Percentiles rank a stretch among this genome's conserved stretches.
Evolutionary conservation across 305 asterid genomes (phyloP).

Genomic region (Striga hermonthica): DNA sequence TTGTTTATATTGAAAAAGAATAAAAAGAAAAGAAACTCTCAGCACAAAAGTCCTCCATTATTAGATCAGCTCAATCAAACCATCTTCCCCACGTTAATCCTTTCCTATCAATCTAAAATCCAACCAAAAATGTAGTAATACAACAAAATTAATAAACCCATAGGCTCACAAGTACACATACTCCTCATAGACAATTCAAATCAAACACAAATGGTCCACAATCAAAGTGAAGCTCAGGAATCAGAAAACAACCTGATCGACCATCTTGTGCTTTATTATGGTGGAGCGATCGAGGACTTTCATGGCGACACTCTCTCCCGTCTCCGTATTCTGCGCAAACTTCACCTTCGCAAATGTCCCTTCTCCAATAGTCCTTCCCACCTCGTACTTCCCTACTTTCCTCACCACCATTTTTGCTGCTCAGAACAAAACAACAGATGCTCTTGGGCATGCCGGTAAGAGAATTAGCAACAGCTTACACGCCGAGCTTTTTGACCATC

Average conservation of each 20-base stretch:
- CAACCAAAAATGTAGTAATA: constrained; percentile 1
- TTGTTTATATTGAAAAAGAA: background rate
- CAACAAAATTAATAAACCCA: background rate
- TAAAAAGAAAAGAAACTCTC: background rate
- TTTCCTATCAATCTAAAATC: constrained; percentile 25
- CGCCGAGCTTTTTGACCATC: background rate
- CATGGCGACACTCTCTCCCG: constrained; percentile 99
- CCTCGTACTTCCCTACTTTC: constrained; percentile 95
- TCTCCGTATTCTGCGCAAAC: constrained; percentile 95
- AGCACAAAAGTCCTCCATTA: background rate
- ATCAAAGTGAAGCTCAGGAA: background rate
- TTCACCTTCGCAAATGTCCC: constrained; percentile 97
- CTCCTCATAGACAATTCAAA: constrained; percentile 20
- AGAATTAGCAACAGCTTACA: background rate
- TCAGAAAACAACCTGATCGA: constrained; percentile 62
- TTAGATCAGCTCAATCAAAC: constrained; percentile 23
- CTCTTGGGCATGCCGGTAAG: background rate
- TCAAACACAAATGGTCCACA: background rate
- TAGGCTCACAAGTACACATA: background rate
- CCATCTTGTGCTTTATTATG: constrained; percentile 95
- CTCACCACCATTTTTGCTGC: constrained; percentile 61
- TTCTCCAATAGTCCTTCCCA: constrained; percentile 95
- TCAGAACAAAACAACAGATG: constrained; percentile 4
- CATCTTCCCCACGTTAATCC: constrained; percentile 19
- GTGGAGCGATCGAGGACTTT: constrained; percentile 93